Evolutionary conservation across 352 stramenopile species (phyloP), one percentile per base, ranked within the genome.

Genomic region (Pelagophyceae sp.): DNA sequence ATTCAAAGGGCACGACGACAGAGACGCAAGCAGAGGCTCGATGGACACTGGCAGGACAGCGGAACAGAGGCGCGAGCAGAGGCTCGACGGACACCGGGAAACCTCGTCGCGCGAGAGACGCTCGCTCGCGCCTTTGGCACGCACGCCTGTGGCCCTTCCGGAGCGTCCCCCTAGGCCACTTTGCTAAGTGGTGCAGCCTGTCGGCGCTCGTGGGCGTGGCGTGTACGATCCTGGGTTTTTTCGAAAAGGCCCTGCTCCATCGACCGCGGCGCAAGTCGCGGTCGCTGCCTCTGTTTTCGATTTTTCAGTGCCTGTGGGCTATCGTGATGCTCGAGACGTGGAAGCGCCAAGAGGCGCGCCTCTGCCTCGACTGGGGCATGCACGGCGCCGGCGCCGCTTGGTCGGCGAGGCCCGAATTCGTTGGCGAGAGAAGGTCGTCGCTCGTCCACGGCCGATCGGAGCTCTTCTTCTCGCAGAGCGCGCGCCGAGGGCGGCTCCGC

Each of bases 321-420:
- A 93, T 90, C 35, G 75, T 94, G 3, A 79, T 96, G 64, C 84
- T 95, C 6, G 90, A 96, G 83, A 86, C 85, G 20, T 96, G 91
- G 91, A 95, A 95, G 77, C 89, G 90, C 61, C 94, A 95, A 76
- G 83, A 90, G 54, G 90, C 85, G 69, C 85, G 90, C 70, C 86
- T 94, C 51, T 83, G 90, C 32, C 79, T 87, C n/a, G 87, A 84
- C 29, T 96, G 93, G 82, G 91, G 90, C 70, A 89, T 88, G 37
- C 63, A 76, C 1, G 79, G 80, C 76, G 83, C 77, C 58, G 80
- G 83, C 60, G 38, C 63, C 5, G 69, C 80, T 51, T 71, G 72
- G 35, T 54, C 78, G 54, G 54, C 38, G 51, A 79, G 82, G 33
- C 77, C 78, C 20, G 76, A 84, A 69, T 86, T 84, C 72, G 19